Evolutionary conservation across 2,329 filamentous ascomycete species (phyloP), one percentile per base, ranked within the genome.

Genomic region (Myriosclerotinia scirpicola): DNA sequence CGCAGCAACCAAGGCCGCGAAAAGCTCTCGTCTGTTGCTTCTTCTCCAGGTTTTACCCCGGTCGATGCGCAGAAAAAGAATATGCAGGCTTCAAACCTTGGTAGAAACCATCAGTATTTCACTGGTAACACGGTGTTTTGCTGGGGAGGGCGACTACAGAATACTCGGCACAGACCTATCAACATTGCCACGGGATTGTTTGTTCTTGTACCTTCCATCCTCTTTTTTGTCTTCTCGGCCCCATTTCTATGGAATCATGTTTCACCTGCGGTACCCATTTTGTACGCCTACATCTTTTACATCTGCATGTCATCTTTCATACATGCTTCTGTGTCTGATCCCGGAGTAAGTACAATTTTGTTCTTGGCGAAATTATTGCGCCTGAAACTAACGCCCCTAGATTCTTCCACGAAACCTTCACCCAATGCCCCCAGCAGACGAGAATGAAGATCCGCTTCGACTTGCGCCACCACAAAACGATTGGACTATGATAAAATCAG

Each of bases 381-480:
- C 38, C 44, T 5, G 22, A 34, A 53, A 34, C 66, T 76, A 60
- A 73, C 67, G 42, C n/a, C 59, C n/a, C 71, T 55, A 96, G 92
- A 96, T 98, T 69, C 82, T 97, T 46, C 95, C 95, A 22, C 90
- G 95, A 71, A 97, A 98, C 76, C 81, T 97, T 48, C 94, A 99
- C 75, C 89, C 87, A 54, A 93, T 96, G 76, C 93, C 93, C n/a
- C 87, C 90, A 1, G 78, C 85, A 36, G 86, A 89, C 73, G 86
- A 89, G 58, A 84, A 90, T 71, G 90, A 93, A 48, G 93, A 98
- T 75, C 92, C 93, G 7, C 81, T 97, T 50, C 85, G 87, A 46
- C 80, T 96, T 54, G 92, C 91, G 0, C 94, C 93, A 22, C 87
- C 93, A 1, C 95, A 90, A 8, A 98, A 92, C 62, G 93, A 96